phyloP scores from a whole-genome alignment of 345 rosid genomes.

The Pelargonium nanum region DNA sequence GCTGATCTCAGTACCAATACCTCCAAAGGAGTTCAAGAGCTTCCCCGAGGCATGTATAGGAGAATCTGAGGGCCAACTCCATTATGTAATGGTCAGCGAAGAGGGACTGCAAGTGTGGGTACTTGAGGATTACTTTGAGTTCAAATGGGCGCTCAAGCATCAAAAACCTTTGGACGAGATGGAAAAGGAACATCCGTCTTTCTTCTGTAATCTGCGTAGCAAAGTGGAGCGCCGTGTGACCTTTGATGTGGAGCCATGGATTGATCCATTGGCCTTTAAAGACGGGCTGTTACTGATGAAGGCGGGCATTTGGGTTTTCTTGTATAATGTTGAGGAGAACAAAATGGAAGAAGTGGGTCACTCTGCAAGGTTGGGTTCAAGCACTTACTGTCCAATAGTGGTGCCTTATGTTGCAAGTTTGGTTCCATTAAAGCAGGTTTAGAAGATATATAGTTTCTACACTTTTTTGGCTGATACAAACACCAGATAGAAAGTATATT shows the following conservation, averaged over 20 bases:
- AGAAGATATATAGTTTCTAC: too few species aligned
- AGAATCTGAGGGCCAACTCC: slow-evolving; percentile 19
- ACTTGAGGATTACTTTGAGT: slow-evolving; percentile 32
- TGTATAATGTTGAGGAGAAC: slow-evolving; percentile 13
- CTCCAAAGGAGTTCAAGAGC: slow-evolving; percentile 11
- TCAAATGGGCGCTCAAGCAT: slow-evolving; percentile 23
- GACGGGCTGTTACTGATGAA: slow-evolving; percentile 29
- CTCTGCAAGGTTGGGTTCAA: slow-evolving; percentile 13
- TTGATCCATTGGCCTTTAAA: slow-evolving; percentile 32
- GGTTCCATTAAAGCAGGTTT: slow-evolving; percentile 16
- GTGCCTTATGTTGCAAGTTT: slow-evolving; percentile 28
- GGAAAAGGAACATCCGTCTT: slow-evolving; percentile 20
- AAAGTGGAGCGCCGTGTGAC: slow-evolving; percentile 6
- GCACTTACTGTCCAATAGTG: slow-evolving; percentile 11
- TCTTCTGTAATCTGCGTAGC: slow-evolving; percentile 5
- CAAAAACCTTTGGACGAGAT: slow-evolving; percentile 17
- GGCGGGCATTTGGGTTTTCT: slow-evolving; percentile 15
- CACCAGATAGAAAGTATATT: too few species aligned
- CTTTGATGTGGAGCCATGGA: slow-evolving; percentile 12
- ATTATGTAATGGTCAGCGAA: slow-evolving; percentile 21
- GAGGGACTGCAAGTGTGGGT: slow-evolving; percentile 29
- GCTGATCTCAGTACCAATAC: slow-evolving; percentile 25
- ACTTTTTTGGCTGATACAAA: too few species aligned
- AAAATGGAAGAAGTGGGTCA: slow-evolving; percentile 15
- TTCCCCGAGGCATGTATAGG: slow-evolving; percentile 30